These are phyloP conservation scores for Daldinia vernicosa DNA, from an alignment of 495 filamentous ascomycete genomes.

Conservation along the genomic window DNA sequence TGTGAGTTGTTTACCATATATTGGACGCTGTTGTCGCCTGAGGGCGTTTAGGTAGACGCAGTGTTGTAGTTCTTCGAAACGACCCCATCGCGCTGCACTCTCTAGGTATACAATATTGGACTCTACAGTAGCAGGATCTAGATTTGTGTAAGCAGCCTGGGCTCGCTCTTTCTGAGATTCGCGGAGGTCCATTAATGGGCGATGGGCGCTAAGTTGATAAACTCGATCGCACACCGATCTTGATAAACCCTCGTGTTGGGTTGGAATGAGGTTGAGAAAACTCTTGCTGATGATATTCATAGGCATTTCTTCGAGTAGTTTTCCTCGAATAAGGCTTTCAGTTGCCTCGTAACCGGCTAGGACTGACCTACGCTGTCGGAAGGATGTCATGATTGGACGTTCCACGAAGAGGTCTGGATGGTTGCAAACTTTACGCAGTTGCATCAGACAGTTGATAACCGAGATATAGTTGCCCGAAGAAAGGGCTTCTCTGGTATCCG, in stretches of 20 bases:
- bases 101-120: slow-evolving; percentile 78
- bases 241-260: slow-evolving; percentile 73
- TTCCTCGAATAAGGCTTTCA: slow-evolving; percentile 73
- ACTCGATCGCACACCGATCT: slow-evolving; percentile 68
- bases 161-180: slow-evolving; percentile 71
- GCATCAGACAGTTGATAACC: slow-evolving; percentile 98
- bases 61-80: slow-evolving; percentile 81
- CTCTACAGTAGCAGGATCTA: slow-evolving; percentile 68
- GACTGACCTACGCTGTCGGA: slow-evolving; percentile 87
- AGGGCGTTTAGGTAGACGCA: slow-evolving; percentile 83
- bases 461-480: slow-evolving; percentile 96
- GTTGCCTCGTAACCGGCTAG: slow-evolving; percentile 81
- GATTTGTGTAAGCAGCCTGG: slow-evolving; percentile 65
- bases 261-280: slow-evolving; percentile 83
- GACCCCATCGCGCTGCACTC: slow-evolving; percentile 71
- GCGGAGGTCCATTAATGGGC: slow-evolving; percentile 67
- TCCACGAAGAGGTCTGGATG: slow-evolving; percentile 98
- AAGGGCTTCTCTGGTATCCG: slow-evolving; percentile 86
- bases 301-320: slow-evolving; percentile 70
- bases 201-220: slow-evolving; percentile 69
- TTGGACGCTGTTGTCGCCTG: slow-evolving; percentile 79
- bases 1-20: slow-evolving; percentile 80
- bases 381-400: slow-evolving; percentile 96
- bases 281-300: slow-evolving; percentile 74
- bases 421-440: slow-evolving; percentile 97